Conservation (phyloP, 2,329 filamentous ascomycete genomes). For the Mariannaea elegans region DNA sequence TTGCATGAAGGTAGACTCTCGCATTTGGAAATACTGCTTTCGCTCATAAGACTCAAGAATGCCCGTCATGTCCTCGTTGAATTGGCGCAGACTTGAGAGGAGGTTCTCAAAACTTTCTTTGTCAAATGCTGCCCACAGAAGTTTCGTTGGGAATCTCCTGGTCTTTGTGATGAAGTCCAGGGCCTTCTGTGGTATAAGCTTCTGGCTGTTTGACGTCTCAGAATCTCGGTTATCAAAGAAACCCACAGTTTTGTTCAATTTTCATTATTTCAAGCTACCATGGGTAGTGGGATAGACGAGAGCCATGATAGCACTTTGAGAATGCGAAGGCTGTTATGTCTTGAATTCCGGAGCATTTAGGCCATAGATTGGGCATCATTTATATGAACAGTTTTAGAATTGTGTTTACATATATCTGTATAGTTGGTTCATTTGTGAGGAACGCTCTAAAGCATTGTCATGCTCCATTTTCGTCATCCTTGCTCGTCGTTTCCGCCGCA, state of each 20-base stretch:
- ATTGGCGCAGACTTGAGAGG: not conserved
- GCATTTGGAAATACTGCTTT: conserved; percentile 3
- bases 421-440: not conserved
- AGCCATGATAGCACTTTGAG: no score
- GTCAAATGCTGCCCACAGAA: conserved; percentile 3
- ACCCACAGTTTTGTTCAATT: no score
- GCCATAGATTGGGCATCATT: no score
- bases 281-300: no score
- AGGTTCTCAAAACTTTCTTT: not conserved
- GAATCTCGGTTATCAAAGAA: no score
- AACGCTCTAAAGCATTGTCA: not conserved
- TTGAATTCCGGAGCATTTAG: no score
- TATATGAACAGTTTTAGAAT: no score
- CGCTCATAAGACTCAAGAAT: conserved; percentile 2
- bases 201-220: no score
- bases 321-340: no score
- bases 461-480: not conserved
- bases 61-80: conserved; percentile 2
- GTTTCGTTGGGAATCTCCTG: not conserved
- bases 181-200: not conserved
- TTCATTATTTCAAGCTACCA: no score
- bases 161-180: not conserved
- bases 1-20: conserved; percentile 8
- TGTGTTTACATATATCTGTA: not conserved
- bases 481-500: not conserved